Evolutionary conservation across 208 protist genomes (phyloP).

Genomic region (Wallacemonas rigidus): DNA sequence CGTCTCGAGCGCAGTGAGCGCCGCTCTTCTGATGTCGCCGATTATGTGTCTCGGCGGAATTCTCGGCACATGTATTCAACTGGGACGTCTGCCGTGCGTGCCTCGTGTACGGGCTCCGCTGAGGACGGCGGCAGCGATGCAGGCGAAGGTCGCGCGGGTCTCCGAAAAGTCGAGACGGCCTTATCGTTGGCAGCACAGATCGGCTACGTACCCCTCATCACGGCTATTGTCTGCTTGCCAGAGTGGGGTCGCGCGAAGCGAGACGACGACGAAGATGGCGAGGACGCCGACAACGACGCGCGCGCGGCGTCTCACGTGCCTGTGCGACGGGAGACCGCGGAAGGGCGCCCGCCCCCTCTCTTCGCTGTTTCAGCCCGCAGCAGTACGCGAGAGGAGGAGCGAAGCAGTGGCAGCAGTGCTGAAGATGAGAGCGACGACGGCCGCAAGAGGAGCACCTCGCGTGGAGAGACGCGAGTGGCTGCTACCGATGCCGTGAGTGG

Average conservation of each 20-base stretch:
- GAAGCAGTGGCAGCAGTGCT: too few relatives aligned
- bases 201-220: constrained; percentile 55
- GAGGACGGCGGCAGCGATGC: neutral
- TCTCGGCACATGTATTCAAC: neutral
- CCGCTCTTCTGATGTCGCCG: neutral
- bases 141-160: constrained; percentile 3
- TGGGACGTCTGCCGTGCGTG: neutral
- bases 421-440: too few relatives aligned
- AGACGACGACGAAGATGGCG: too few relatives aligned
- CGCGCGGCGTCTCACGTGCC: too few relatives aligned
- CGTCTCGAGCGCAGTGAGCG: neutral
- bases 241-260: neutral
- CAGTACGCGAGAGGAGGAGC: too few relatives aligned
- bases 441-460: too few relatives aligned
- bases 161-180: constrained; percentile 50
- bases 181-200: constrained; percentile 61
- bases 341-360: too few relatives aligned
- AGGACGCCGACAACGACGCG: too few relatives aligned
- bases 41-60: neutral
- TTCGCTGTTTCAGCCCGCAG: too few relatives aligned
- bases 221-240: constrained; percentile 32
- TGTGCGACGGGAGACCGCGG: too few relatives aligned
- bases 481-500: too few relatives aligned
- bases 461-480: too few relatives aligned
- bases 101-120: neutral